These are phyloP conservation scores for Monilinia vaccinii-corymbosi DNA, from an alignment of 2,329 filamentous ascomycete genomes.

Conservation along the genomic window DNA sequence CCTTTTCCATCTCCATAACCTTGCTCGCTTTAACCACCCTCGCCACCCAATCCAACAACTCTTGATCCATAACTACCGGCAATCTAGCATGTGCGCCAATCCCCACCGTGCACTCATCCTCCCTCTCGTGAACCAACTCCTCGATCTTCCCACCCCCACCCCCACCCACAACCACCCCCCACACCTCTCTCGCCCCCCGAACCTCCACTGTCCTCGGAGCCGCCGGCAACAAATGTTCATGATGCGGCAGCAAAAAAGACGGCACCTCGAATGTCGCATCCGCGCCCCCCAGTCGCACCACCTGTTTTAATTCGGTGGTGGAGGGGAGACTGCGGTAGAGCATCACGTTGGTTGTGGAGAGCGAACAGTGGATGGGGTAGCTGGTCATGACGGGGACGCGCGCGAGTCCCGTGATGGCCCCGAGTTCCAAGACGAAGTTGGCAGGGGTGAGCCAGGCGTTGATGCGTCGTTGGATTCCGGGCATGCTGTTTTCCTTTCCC, in stretches of 20 bases:
- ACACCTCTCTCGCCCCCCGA: constrained; percentile 22
- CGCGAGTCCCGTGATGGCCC: constrained; percentile 36
- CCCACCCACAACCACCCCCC: too few species aligned
- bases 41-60: constrained; percentile 44
- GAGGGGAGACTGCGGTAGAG: constrained; percentile 20
- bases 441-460: constrained; percentile 42
- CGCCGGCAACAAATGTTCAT: constrained; percentile 42
- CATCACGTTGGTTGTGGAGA: not conserved
- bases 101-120: constrained; percentile 39
- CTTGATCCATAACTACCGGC: constrained; percentile 41
- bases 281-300: constrained; percentile 41
- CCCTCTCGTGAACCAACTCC: constrained; percentile 30
- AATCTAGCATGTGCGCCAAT: constrained; percentile 40
- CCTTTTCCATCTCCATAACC: constrained; percentile 43
- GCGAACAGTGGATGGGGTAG: not conserved
- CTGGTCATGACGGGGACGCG: constrained; percentile 37
- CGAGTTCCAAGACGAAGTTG: constrained; percentile 42
- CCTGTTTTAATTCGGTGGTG: constrained; percentile 34
- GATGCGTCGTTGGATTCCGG: constrained; percentile 38
- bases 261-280: constrained; percentile 41
- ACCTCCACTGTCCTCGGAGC: constrained; percentile 32
- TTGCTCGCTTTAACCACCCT: constrained; percentile 49
- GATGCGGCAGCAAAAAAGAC: constrained; percentile 42
- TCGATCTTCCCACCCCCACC: constrained; percentile 34
- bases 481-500: constrained; percentile 32